A percentile compares a stretch with the other conserved stretches of the same genome.
These are phyloP conservation scores for Phascolomyces articulosus DNA, from an alignment of 371 early-diverging fungal species.

Conservation along the genomic window DNA sequence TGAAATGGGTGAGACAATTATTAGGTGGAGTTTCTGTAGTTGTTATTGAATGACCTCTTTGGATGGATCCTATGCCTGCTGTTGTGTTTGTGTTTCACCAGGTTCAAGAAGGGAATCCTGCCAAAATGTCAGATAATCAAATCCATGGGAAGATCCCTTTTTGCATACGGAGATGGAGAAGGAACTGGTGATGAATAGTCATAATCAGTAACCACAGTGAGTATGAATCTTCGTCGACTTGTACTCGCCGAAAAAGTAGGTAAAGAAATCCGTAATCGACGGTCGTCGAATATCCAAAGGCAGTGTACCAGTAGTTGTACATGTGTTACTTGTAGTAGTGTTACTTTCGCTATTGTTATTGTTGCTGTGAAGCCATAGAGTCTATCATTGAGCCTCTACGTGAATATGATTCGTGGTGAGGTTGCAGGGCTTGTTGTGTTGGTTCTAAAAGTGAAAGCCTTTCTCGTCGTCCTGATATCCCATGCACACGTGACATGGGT, in stretches of 20 bases:
- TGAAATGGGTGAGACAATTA: slow-evolving; percentile 17
- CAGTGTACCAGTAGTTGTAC: not conserved
- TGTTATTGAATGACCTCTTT: slow-evolving; percentile 63
- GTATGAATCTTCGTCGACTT: slow-evolving; percentile 44
- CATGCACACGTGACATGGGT: slow-evolving; percentile 12
- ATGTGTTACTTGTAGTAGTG: not conserved
- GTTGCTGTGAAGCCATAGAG: slow-evolving; percentile 18
- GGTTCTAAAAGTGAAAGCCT: slow-evolving; percentile 39
- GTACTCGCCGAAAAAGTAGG: slow-evolving; percentile 27
- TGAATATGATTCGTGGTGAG: slow-evolving; percentile 28
- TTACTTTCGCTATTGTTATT: slow-evolving; percentile 6
- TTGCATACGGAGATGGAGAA: slow-evolving; percentile 34
- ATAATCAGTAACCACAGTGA: slow-evolving; percentile 37
- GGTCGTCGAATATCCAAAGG: slow-evolving; percentile 32
- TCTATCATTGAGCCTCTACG: slow-evolving; percentile 48
- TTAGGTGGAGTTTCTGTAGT: slow-evolving; percentile 34
- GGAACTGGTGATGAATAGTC: slow-evolving; percentile 42
- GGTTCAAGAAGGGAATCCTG: slow-evolving; percentile 48
- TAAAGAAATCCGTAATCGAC: slow-evolving; percentile 36
- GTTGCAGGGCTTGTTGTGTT: slow-evolving; percentile 11
- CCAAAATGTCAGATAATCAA: slow-evolving; percentile 5
- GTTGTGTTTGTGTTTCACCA: slow-evolving; percentile 21
- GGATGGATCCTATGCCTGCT: slow-evolving; percentile 38
- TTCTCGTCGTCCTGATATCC: slow-evolving; percentile 9
- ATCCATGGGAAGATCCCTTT: not conserved